These are phyloP conservation scores for Ophidiomyces ophidiicola DNA, from an alignment of 2,329 filamentous ascomycete genomes.

Conservation along the genomic window DNA sequence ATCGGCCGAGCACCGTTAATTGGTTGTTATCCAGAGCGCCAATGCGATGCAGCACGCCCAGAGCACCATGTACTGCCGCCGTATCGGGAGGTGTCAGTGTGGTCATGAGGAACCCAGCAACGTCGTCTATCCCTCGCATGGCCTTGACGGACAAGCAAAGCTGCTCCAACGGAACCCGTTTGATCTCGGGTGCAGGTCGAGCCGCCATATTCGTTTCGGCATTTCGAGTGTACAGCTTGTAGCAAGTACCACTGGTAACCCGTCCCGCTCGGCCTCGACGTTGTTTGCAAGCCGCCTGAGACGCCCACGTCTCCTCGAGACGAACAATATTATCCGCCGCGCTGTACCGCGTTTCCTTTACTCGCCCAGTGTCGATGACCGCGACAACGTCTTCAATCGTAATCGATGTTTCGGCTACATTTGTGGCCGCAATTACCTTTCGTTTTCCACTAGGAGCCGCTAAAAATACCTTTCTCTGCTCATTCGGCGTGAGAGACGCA, in stretches of 20 bases:
- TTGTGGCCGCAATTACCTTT: constrained; percentile 89
- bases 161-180: constrained; percentile 84
- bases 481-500: constrained; percentile 75
- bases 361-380: constrained; percentile 86
- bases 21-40: constrained; percentile 77
- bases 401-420: constrained; percentile 95
- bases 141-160: constrained; percentile 87
- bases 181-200: constrained; percentile 84
- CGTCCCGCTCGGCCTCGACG: constrained; percentile 83
- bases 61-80: constrained; percentile 71
- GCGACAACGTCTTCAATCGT: constrained; percentile 96
- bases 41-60: constrained; percentile 68
- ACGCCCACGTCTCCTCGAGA: constrained; percentile 90
- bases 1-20: constrained; percentile 78
- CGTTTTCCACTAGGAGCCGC: constrained; percentile 64
- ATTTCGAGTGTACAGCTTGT: constrained; percentile 84
- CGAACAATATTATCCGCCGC: constrained; percentile 85
- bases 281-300: constrained; percentile 85
- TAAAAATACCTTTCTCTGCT: constrained; percentile 79
- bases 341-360: constrained; percentile 95
- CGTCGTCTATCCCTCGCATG: constrained; percentile 72
- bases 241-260: constrained; percentile 82
- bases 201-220: constrained; percentile 75
- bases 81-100: constrained; percentile 82
- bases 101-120: constrained; percentile 66